Percentiles rank a stretch among this genome's conserved stretches.
Evolutionary conservation across 495 filamentous ascomycete species (phyloP).

Genomic region (Penicillium tannophilum): DNA sequence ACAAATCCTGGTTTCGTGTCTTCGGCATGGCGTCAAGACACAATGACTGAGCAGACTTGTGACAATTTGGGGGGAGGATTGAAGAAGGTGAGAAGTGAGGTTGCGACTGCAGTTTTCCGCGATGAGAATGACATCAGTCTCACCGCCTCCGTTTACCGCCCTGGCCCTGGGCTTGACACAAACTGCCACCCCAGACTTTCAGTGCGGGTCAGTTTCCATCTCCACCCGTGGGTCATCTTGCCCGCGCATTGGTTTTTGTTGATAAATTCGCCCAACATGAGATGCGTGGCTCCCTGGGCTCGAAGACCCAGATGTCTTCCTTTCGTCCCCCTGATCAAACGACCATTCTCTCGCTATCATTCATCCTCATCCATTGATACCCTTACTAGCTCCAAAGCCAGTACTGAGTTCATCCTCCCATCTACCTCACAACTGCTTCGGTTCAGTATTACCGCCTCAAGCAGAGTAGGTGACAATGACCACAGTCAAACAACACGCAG

Average conservation of each 20-base stretch:
- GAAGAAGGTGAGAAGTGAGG: background rate
- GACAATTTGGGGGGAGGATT: background rate
- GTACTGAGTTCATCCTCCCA: slow-evolving; percentile 12
- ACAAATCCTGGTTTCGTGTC: slow-evolving; percentile 17
- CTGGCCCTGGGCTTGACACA: slow-evolving; percentile 5
- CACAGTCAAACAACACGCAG: background rate
- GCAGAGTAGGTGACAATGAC: background rate
- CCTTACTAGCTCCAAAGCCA: background rate
- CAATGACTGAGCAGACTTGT: background rate
- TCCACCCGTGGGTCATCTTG: slow-evolving; percentile 27
- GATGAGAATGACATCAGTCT: slow-evolving; percentile 14
- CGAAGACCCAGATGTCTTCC: background rate
- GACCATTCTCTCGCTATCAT: slow-evolving; percentile 9
- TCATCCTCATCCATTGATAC: slow-evolving; percentile 6
- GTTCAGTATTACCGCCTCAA: slow-evolving; percentile 30
- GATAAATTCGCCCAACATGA: slow-evolving; percentile 16
- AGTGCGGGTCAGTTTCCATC: slow-evolving; percentile 29
- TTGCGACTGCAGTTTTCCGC: slow-evolving; percentile 21
- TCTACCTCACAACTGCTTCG: slow-evolving; percentile 36
- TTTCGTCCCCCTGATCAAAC: background rate
- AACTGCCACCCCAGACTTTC: slow-evolving; percentile 24
- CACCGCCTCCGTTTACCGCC: slow-evolving; percentile 26
- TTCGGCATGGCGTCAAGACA: slow-evolving; percentile 15
- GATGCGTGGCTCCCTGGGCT: background rate
- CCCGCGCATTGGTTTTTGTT: slow-evolving; percentile 9